These are phyloP conservation scores for Oidiodendron maius DNA, from an alignment of 495 filamentous ascomycete species.

Conservation along the genomic window DNA sequence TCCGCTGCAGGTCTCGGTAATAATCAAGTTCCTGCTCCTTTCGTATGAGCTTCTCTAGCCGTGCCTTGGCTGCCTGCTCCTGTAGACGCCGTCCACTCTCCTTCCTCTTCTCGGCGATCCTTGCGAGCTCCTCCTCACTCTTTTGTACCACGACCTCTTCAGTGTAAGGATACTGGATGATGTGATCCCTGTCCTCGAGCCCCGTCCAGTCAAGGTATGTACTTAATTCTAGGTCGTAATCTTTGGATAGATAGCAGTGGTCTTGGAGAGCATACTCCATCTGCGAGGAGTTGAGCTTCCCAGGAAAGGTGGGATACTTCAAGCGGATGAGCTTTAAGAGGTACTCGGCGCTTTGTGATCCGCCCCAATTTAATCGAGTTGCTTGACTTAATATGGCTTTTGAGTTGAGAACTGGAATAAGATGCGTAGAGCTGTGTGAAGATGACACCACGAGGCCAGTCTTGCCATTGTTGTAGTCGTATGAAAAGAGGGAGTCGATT, in stretches of 20 bases:
- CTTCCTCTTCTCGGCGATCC: slow-evolving; percentile 84
- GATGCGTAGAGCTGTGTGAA: slow-evolving; percentile 86
- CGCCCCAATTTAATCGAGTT: slow-evolving; percentile 91
- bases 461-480: slow-evolving; percentile 82
- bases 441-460: slow-evolving; percentile 87
- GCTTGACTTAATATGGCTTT: slow-evolving; percentile 79
- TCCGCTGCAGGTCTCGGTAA: slow-evolving; percentile 72
- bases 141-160: slow-evolving; percentile 87
- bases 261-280: slow-evolving; percentile 80
- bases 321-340: slow-evolving; percentile 79
- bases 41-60: slow-evolving; percentile 85
- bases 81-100: slow-evolving; percentile 88
- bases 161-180: slow-evolving; percentile 89
- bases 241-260: slow-evolving; percentile 82
- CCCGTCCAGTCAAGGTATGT: slow-evolving; percentile 80
- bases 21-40: slow-evolving; percentile 96
- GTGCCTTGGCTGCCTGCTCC: slow-evolving; percentile 95
- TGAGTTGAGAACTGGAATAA: slow-evolving; percentile 86
- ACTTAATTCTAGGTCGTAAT: slow-evolving; percentile 72
- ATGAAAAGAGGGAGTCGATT: slow-evolving; percentile 94
- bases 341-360: slow-evolving; percentile 83
- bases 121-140: slow-evolving; percentile 82
- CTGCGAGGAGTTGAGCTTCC: slow-evolving; percentile 77
- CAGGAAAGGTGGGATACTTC: slow-evolving; percentile 89
- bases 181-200: slow-evolving; percentile 77